Percentiles rank a stretch among this genome's conserved stretches.
phyloP scores from a whole-genome alignment of 2,329 filamentous ascomycete genomes.

The Aulographum hederae region DNA sequence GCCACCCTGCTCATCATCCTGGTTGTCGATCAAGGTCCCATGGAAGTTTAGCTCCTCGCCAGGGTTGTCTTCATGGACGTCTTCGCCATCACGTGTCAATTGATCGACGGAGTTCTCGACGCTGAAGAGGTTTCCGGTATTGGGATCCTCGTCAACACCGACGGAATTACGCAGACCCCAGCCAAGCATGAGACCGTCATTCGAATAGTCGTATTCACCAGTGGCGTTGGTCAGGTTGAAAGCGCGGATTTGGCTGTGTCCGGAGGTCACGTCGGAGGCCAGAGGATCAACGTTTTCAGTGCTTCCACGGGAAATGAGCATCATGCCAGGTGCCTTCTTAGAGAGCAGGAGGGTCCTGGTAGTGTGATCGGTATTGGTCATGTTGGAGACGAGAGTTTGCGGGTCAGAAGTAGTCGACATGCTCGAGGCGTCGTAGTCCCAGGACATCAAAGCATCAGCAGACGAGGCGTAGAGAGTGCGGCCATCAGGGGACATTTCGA shows the following conservation, averaged over 20 bases:
- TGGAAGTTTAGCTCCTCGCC: slow-evolving; percentile 60
- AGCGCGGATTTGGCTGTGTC: slow-evolving; percentile 49
- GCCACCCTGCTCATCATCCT: slow-evolving; percentile 19
- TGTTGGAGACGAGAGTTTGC: slow-evolving; percentile 39
- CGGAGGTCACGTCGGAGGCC: slow-evolving; percentile 32
- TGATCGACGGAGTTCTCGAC: slow-evolving; percentile 58
- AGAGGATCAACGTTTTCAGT: slow-evolving; percentile 40
- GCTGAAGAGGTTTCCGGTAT: slow-evolving; percentile 29
- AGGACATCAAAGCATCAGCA: slow-evolving; percentile 39
- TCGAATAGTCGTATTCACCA: slow-evolving; percentile 29
- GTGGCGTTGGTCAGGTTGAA: slow-evolving; percentile 31
- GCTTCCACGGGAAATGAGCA: slow-evolving; percentile 50
- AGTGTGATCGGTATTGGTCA: slow-evolving; percentile 41
- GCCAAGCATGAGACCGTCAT: slow-evolving; percentile 30
- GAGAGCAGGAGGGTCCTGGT: slow-evolving; percentile 51
- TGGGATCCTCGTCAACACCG: slow-evolving; percentile 45
- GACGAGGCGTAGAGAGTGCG: slow-evolving; percentile 37
- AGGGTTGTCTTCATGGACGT: slow-evolving; percentile 51
- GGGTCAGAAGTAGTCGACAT: slow-evolving; percentile 27
- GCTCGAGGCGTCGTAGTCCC: slow-evolving; percentile 41
- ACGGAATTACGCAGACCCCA: slow-evolving; percentile 62
- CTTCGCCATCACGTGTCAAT: slow-evolving; percentile 35
- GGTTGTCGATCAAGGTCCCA: slow-evolving; percentile 38
- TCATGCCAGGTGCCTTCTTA: slow-evolving; percentile 30
- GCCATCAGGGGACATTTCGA: slow-evolving; percentile 29